A percentile compares a stretch with the other conserved stretches of the same genome.
Evolutionary conservation across 352 stramenopile genomes (phyloP).

Genomic region (Phytophthora chlamydospora): DNA sequence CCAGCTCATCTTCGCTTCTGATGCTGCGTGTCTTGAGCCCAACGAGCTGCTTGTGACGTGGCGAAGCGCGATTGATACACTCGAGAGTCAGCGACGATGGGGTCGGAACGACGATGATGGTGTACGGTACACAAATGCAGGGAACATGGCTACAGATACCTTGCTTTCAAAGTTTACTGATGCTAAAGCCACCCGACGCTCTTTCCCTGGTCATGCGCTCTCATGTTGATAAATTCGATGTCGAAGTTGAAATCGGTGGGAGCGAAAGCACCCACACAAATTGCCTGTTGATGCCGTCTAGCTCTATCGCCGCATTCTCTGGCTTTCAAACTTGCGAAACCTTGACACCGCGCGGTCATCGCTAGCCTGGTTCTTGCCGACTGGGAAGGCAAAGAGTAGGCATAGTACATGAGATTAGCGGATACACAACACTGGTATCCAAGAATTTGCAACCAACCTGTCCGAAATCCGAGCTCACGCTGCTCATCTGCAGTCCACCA

Average conservation of each 20-base stretch:
- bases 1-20: slow-evolving; percentile 62
- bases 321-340: slow-evolving; percentile 81
- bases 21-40: slow-evolving; percentile 4
- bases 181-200: no score
- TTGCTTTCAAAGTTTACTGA: not conserved
- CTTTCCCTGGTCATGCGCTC: no score
- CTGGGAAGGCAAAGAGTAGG: slow-evolving; percentile 29
- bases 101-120: not conserved
- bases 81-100: slow-evolving; percentile 23
- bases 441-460: slow-evolving; percentile 25
- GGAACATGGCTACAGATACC: slow-evolving; percentile 13
- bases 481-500: slow-evolving; percentile 62
- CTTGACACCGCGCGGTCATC: slow-evolving; percentile 67
- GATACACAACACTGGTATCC: not conserved
- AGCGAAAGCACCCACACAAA: not conserved
- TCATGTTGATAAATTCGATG: not conserved
- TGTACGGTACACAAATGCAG: slow-evolving; percentile 1
- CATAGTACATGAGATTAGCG: not conserved
- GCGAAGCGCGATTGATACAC: slow-evolving; percentile 15
- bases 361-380: slow-evolving; percentile 65
- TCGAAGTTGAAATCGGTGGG: not conserved
- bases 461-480: slow-evolving; percentile 67
- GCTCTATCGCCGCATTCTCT: slow-evolving; percentile 40
- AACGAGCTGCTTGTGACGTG: slow-evolving; percentile 25
- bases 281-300: not conserved